Conservation (phyloP, 2,329 filamentous ascomycete genomes). For the Hymenoscyphus linearis region DNA sequence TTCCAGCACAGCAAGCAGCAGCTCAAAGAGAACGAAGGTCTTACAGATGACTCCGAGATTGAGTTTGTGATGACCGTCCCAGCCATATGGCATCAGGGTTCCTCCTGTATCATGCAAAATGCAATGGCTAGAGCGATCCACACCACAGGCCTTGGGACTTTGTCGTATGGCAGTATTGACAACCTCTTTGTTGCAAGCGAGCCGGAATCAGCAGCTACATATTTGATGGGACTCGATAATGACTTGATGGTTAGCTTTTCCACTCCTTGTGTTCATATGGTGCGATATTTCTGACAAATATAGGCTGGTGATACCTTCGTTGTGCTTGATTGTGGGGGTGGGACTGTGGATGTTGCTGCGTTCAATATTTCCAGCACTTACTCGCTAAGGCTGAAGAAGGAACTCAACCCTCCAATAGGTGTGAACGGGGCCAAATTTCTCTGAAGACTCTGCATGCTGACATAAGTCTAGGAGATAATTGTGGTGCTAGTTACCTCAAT, state of each 20-base stretch:
- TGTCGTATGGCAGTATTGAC: slow-evolving; percentile 17
- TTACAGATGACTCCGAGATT: slow-evolving; percentile 7
- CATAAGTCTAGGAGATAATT: slow-evolving; percentile 9
- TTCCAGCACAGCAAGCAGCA: slow-evolving; percentile 7
- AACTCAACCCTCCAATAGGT: slow-evolving; percentile 1
- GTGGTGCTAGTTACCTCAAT: slow-evolving; percentile 15
- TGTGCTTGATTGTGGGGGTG: slow-evolving; percentile 26
- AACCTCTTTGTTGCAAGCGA: slow-evolving; percentile 30
- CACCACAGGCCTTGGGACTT: slow-evolving; percentile 9
- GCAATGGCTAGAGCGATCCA: slow-evolving; percentile 12
- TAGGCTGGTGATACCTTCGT: slow-evolving; percentile 23
- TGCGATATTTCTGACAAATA: not conserved
- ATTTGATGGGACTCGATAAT: slow-evolving; percentile 19
- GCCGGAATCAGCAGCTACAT: slow-evolving; percentile 30
- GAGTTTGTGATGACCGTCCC: slow-evolving; percentile 17
- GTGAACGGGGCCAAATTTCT: too few relatives aligned
- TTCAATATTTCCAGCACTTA: slow-evolving; percentile 26
- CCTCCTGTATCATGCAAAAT: slow-evolving; percentile 11
- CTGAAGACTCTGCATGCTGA: too few relatives aligned
- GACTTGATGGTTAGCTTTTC: slow-evolving; percentile 12
- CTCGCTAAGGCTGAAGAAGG: slow-evolving; percentile 18
- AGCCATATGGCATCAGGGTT: slow-evolving; percentile 8
- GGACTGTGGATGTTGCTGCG: slow-evolving; percentile 29
- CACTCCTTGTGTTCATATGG: not conserved
- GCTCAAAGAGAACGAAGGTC: slow-evolving; percentile 5